Conservation (phyloP, 495 filamentous ascomycete genomes). For the Daldinia concentrica region DNA sequence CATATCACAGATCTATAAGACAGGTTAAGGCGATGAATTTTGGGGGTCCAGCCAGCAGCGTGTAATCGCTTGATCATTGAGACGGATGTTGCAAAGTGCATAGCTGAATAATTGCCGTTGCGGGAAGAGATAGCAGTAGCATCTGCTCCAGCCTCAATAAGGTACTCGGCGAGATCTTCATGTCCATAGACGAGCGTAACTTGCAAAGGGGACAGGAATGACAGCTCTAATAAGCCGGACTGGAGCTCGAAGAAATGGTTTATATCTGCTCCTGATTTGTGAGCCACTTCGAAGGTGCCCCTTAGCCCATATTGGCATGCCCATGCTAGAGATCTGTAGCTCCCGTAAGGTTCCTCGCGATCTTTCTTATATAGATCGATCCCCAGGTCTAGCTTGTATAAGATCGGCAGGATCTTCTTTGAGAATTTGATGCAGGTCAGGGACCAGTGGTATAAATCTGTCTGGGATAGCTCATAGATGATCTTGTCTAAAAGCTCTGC, state of each 20-base stretch:
- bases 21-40: not conserved
- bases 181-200: not conserved
- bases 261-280: not conserved
- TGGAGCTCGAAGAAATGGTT: not conserved
- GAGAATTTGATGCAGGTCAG: not conserved
- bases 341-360: not conserved
- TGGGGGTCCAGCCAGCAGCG: not conserved
- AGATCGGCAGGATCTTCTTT: not conserved
- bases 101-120: conserved; percentile 7
- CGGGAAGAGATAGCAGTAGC: not conserved
- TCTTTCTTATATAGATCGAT: not conserved
- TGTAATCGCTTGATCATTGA: not conserved
- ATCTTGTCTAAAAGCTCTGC: not conserved
- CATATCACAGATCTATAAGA: not conserved
- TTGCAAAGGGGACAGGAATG: not conserved
- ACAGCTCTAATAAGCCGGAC: not conserved
- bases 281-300: not conserved
- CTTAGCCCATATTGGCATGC: not conserved
- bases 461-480: not conserved
- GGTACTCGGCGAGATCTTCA: not conserved
- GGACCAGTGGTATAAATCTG: not conserved
- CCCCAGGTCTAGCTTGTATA: conserved; percentile 5
- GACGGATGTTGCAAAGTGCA: not conserved
- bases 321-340: not conserved
- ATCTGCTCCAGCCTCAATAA: not conserved